These are phyloP conservation scores for Cyberlindnera maclurae DNA, from an alignment of 805 yeast species.

Conservation along the genomic window DNA sequence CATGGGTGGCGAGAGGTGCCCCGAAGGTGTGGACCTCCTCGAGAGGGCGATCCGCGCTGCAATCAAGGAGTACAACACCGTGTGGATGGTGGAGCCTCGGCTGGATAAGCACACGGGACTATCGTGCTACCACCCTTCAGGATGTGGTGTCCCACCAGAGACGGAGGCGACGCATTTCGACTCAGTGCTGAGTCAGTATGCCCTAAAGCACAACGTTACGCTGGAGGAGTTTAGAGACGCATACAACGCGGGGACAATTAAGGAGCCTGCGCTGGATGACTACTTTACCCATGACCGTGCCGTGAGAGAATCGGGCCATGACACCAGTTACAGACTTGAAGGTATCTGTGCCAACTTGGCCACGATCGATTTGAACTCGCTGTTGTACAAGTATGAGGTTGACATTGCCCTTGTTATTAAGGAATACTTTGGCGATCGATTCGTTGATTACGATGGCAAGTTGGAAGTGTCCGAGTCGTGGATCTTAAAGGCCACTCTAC, in stretches of 20 bases:
- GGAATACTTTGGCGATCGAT: constrained; percentile 44
- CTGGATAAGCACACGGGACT: constrained; percentile 67
- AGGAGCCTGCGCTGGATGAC: constrained; percentile 79
- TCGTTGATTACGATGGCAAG: constrained; percentile 32
- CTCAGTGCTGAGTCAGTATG: constrained; percentile 60
- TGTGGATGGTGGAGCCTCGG: constrained; percentile 77
- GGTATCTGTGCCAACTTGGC: constrained; percentile 86
- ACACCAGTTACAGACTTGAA: constrained; percentile 84
- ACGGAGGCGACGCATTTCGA: constrained; percentile 87
- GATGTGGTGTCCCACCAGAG: constrained; percentile 93
- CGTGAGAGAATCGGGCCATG: constrained; percentile 95
- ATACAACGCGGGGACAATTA: constrained; percentile 60
- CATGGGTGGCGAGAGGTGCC: constrained; percentile 40
- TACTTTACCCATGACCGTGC: constrained; percentile 90
- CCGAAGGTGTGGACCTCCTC: constrained; percentile 54
- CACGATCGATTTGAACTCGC: constrained; percentile 80
- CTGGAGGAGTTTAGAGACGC: constrained; percentile 57
- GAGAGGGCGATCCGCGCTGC: constrained; percentile 66
- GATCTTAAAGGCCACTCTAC: constrained; percentile 46
- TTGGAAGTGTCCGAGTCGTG: constrained; percentile 49
- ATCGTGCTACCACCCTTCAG: constrained; percentile 86
- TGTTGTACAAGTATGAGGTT: constrained; percentile 81
- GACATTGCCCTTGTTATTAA: constrained; percentile 70
- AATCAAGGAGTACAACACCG: constrained; percentile 72
- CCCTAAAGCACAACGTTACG: constrained; percentile 49